A percentile compares a stretch with the other conserved stretches of the same genome.
These are phyloP conservation scores for Pythium insidiosum DNA, from an alignment of 352 stramenopile species.

Conservation along the genomic window DNA sequence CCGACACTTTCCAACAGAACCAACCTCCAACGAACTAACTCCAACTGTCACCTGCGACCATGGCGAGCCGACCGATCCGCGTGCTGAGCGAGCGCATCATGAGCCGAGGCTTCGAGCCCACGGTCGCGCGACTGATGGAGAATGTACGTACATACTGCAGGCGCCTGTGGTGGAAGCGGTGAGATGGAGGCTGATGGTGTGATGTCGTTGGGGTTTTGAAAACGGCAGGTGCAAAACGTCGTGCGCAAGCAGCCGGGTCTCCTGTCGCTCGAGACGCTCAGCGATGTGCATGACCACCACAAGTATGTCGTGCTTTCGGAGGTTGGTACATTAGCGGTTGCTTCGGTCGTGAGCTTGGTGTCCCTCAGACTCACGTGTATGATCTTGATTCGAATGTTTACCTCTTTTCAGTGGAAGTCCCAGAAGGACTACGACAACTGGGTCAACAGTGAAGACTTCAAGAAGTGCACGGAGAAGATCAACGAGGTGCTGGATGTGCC, in stretches of 20 bases:
- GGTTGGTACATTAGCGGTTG: too few relatives aligned
- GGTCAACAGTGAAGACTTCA: conserved; percentile 69
- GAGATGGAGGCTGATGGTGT: too few relatives aligned
- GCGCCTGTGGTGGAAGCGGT: too few relatives aligned
- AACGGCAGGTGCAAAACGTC: conserved; percentile 72
- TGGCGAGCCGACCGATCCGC: conserved; percentile 52
- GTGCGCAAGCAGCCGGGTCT: conserved; percentile 68
- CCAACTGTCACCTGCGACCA: background rate
- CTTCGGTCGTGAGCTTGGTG: too few relatives aligned
- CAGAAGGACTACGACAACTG: conserved; percentile 74
- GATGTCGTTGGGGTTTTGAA: too few relatives aligned
- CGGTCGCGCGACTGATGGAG: conserved; percentile 72
- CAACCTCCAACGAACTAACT: background rate
- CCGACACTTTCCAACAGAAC: too few relatives aligned
- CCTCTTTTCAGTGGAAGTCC: conserved; percentile 54
- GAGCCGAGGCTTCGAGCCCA: conserved; percentile 76
- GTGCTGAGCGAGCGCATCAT: conserved; percentile 83
- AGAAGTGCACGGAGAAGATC: conserved; percentile 77
- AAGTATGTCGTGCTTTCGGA: conserved; percentile 85
- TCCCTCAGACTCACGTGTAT: too few relatives aligned
- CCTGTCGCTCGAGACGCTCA: conserved; percentile 75
- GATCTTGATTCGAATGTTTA: conserved; percentile 1
- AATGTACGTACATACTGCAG: too few relatives aligned
- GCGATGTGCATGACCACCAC: conserved; percentile 78
- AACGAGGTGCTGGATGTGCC: conserved; percentile 82